These are phyloP conservation scores for Kalanchoe fedtschenkoi DNA, from an alignment of 164 flowering plant genomes.

Conservation along the genomic window DNA sequence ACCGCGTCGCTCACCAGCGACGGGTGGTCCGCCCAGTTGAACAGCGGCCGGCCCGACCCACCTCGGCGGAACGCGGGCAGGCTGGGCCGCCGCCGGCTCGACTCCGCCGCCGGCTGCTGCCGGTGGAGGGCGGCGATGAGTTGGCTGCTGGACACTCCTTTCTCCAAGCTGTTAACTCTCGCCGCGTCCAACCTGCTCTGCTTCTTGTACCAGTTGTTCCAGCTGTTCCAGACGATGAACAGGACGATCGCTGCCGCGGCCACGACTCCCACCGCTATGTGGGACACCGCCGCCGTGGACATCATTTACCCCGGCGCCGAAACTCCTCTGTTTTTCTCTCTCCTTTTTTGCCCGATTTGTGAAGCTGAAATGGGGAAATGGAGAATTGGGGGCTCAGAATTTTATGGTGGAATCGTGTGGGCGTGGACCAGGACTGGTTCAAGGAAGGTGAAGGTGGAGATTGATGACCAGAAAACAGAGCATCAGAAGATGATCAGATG, in stretches of 20 bases:
- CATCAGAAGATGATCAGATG: slow-evolving; percentile 3
- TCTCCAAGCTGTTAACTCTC: no score
- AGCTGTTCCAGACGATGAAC: no score
- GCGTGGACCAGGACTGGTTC: slow-evolving; percentile 46
- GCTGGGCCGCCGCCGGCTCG: slow-evolving; percentile 20
- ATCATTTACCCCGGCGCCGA: no score
- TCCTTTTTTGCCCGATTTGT: no score
- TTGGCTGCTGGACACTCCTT: no score
- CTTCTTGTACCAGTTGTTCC: slow-evolving; percentile 19
- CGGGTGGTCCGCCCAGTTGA: slow-evolving; percentile 80
- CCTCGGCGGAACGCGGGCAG: slow-evolving; percentile 25
- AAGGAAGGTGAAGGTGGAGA: slow-evolving; percentile 29
- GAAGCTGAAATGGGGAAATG: neutral
- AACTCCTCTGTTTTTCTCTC: no score
- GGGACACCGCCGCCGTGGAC: slow-evolving; percentile 12
- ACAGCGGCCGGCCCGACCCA: no score
- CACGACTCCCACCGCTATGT: slow-evolving; percentile 13
- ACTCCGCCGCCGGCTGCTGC: slow-evolving; percentile 11
- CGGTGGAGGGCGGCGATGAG: slow-evolving; percentile 10
- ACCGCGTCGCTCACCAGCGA: slow-evolving; percentile 66
- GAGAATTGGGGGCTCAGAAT: neutral
- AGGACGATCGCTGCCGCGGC: slow-evolving; percentile 13
- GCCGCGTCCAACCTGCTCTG: slow-evolving; percentile 6
- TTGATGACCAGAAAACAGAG: slow-evolving; percentile 3
- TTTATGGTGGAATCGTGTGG: no score